Percentiles rank a stretch among this genome's conserved stretches.
Evolutionary conservation across 1,284 basidiomycete genomes (phyloP).

Genomic region (Cutaneotrichosporon arboriforme): DNA sequence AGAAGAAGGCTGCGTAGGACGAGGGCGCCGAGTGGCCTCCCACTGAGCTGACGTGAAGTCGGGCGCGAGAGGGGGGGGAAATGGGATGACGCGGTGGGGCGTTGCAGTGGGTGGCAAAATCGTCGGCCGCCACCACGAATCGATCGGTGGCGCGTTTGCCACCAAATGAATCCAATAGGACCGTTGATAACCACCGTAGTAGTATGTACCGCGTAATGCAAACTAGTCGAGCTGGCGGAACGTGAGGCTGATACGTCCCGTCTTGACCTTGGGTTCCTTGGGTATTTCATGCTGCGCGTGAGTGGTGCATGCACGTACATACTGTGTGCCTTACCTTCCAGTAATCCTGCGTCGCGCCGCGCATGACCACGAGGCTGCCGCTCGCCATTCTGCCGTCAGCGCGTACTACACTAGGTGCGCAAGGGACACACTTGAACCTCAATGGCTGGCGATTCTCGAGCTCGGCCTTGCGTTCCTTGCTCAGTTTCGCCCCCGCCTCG

Average conservation of each 20-base stretch:
- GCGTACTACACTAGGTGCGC: neutral
- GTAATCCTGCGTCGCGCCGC: slow-evolving; percentile 50
- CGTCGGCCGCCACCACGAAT: too few relatives aligned
- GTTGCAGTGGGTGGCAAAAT: slow-evolving; percentile 6
- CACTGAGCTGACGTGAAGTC: neutral
- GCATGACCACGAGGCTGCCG: slow-evolving; percentile 55
- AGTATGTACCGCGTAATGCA: too few relatives aligned
- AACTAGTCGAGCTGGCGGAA: slow-evolving; percentile 44
- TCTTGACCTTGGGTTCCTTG: slow-evolving; percentile 44
- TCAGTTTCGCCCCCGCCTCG: neutral
- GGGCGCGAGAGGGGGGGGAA: neutral
- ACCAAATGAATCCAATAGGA: neutral
- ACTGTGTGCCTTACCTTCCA: slow-evolving; percentile 48
- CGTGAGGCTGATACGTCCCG: slow-evolving; percentile 50
- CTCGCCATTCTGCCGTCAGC: slow-evolving; percentile 42
- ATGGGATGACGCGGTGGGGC: neutral
- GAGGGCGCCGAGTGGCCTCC: too few relatives aligned
- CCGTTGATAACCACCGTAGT: too few relatives aligned
- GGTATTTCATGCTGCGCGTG: slow-evolving; percentile 50
- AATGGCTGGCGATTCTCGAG: slow-evolving; percentile 23
- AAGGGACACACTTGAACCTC: slow-evolving; percentile 35
- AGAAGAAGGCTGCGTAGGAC: slow-evolving; percentile 14
- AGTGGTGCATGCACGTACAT: too few relatives aligned
- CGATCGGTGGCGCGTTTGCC: too few relatives aligned
- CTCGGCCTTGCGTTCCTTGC: slow-evolving; percentile 5